A percentile compares a stretch with the other conserved stretches of the same genome.
phyloP scores from a whole-genome alignment of 148 eudicot species.

The Rhododendron vialii region DNA sequence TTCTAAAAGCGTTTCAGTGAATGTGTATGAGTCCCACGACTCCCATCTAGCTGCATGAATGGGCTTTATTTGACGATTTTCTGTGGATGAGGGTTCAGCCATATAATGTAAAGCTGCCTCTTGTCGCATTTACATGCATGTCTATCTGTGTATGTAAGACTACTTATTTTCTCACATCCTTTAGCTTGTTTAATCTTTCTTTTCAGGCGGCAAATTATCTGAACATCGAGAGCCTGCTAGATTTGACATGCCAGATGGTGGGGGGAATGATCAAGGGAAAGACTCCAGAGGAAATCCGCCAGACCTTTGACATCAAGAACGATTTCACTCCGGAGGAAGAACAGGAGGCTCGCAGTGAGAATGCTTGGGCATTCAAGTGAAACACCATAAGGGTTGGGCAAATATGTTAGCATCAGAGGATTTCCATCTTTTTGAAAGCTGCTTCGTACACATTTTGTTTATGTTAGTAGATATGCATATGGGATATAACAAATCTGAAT shows the following conservation, averaged over 20 bases:
- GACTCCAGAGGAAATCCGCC: constrained; percentile 67
- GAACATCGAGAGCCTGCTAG: constrained; percentile 53
- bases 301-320: too few relatives aligned
- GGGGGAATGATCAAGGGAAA: constrained; percentile 73
- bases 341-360: constrained; percentile 61
- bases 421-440: too few relatives aligned
- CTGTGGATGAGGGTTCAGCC: not conserved
- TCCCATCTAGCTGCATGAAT: not conserved
- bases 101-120: not conserved
- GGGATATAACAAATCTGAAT: too few relatives aligned
- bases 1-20: not conserved
- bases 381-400: too few relatives aligned
- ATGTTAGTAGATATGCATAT: too few relatives aligned
- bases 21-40: not conserved
- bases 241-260: constrained; percentile 62
- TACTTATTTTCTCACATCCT: not conserved
- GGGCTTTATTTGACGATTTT: not conserved
- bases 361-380: constrained; percentile 61
- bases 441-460: too few relatives aligned
- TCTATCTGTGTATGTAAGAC: not conserved
- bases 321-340: constrained; percentile 36
- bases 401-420: too few relatives aligned
- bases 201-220: constrained; percentile 62
- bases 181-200: not conserved
- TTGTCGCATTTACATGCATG: not conserved